These are phyloP conservation scores for Xanthoconium separans DNA, from an alignment of 1,284 basidiomycete genomes.

Conservation along the genomic window DNA sequence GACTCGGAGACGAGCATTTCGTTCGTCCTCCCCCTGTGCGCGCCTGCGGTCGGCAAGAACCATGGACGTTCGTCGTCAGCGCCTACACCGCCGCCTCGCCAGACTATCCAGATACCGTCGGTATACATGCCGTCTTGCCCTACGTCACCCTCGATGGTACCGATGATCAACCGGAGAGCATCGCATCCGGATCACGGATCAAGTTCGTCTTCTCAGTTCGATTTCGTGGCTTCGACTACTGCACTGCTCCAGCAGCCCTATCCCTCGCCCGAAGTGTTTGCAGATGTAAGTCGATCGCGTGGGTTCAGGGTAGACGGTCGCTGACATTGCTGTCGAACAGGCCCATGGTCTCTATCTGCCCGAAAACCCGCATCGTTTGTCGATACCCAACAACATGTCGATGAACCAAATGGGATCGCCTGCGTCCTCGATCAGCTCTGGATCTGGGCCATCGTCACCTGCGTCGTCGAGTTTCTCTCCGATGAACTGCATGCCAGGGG, in stretches of 20 bases:
- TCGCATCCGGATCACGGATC: slow-evolving; percentile 45
- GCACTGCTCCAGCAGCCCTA: slow-evolving; percentile 36
- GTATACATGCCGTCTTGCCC: slow-evolving; percentile 67
- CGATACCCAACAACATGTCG: slow-evolving; percentile 26
- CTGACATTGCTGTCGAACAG: slow-evolving; percentile 16
- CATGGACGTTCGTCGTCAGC: slow-evolving; percentile 53
- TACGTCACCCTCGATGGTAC: slow-evolving; percentile 56
- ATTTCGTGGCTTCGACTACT: slow-evolving; percentile 41
- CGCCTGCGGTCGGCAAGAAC: slow-evolving; percentile 31
- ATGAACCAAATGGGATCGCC: slow-evolving; percentile 31
- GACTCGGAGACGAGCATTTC: slow-evolving; percentile 50
- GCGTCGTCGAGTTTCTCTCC: slow-evolving; percentile 29
- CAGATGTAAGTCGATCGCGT: slow-evolving; percentile 23
- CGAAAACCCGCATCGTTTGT: slow-evolving; percentile 33
- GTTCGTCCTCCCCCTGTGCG: slow-evolving; percentile 52
- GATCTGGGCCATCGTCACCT: slow-evolving; percentile 34
- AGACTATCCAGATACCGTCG: slow-evolving; percentile 62
- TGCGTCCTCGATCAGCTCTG: slow-evolving; percentile 30
- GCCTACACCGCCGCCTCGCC: slow-evolving; percentile 55
- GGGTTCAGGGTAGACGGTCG: neutral
- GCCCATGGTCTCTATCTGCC: slow-evolving; percentile 22
- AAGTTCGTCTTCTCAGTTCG: slow-evolving; percentile 43
- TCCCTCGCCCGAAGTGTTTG: slow-evolving; percentile 20
- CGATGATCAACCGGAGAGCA: slow-evolving; percentile 57
- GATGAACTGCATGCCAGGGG: slow-evolving; percentile 12